Base-by-base conservation (phyloP, 768 basidiomycete genomes). In the Termitomyces sp. region DNA sequence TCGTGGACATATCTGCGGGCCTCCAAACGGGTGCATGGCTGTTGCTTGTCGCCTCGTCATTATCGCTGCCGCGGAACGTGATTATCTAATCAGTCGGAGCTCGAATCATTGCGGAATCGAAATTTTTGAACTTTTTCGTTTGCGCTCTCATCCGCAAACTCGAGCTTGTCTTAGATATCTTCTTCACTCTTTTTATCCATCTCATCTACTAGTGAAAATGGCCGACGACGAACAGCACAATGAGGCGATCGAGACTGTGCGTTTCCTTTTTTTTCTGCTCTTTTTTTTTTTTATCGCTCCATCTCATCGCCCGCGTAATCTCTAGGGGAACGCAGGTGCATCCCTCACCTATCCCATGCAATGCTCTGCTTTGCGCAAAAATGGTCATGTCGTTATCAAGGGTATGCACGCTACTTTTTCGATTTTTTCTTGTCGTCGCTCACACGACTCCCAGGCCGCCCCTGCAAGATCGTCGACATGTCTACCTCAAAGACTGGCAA, bases 401-500 rank as follows among this genome's bases (percentile, higher is more conserved):
- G 81, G 92, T 83, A 48, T 26, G 67, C 59, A 49, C 18, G 64
- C 56, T 55, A 29, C 31, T 7, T 14, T 12, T 2, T 36, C 20
- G 41, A 36, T 41, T 31, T 18, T 41, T 36, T 56, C 46, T 42
- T 57, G 3, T 34, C 24, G 20, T 13, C 55, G 39, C 53, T 53
- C 54, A 44, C 41, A 47, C 20, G 58, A 59, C 53, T 57, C 50
- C 39, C 63, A 90, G 88, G 80, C 65, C 86, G 94, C 66, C 95
- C 95, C 64, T 98, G 95, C 91, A 98, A 98, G 82, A 94, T 94
- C 77, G 87, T 94, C 67, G 94, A 97, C 74, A 98, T 97, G 95
- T 96, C 94, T 62, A 97, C 95, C 79, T 98, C 95, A 73, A 98
- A 98, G 86, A 96, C 94, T 48, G 95, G 96, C 68, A 98, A 98